Base-by-base conservation (phyloP, 129 eudicot species). In the Scalesia atractyloides region DNA sequence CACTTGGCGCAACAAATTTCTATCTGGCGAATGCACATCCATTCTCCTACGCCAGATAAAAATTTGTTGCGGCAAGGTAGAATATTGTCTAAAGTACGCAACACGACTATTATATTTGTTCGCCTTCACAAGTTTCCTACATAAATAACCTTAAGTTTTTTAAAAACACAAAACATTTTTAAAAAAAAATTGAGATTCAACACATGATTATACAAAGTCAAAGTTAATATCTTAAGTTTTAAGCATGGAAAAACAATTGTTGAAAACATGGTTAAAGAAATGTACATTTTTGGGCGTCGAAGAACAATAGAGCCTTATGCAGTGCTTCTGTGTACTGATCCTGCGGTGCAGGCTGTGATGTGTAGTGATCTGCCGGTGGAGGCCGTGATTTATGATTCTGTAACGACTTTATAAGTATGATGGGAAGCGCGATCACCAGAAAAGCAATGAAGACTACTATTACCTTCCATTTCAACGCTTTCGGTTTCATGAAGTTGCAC, bases 281-380 rank as follows among this genome's bases (percentile, higher is more conserved):
- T 89, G 68, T 88, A 94, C 98, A 94, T 67, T 90, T 90, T 67
- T 94, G 98, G 73, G 93, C 97, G 62, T 94, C 78, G 92, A 94
- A 94, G 93, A 94, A 94, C 37, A 82, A 70, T 13, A 94, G 93
- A 1, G 98, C 96, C 67, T 87, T 87, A 22, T 79, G 91, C n/a
- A 94, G 81, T 4, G 97, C 98, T 9, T 76, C 72, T 26, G 92
- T 79, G 80, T 86, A 94, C 77, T 90, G 79, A 82, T 90, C 97
- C 20, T 89, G 91, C 3, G 81, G 83, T 9, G 85, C 2, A 41
- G 10, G 10, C 46, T 1, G 46, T 41, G 46, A 41, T 41, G 46
- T 41, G 46, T 41, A 41, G 9, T 41, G 10, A 82, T 90, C 97
- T 16, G 92, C 92, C 5, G 80, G 83, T 14, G 84, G 74, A 0